A percentile compares a stretch with the other conserved stretches of the same genome.
Evolutionary conservation across 2,329 filamentous ascomycete species (phyloP).

Genomic region (Aspergillus fructus): DNA sequence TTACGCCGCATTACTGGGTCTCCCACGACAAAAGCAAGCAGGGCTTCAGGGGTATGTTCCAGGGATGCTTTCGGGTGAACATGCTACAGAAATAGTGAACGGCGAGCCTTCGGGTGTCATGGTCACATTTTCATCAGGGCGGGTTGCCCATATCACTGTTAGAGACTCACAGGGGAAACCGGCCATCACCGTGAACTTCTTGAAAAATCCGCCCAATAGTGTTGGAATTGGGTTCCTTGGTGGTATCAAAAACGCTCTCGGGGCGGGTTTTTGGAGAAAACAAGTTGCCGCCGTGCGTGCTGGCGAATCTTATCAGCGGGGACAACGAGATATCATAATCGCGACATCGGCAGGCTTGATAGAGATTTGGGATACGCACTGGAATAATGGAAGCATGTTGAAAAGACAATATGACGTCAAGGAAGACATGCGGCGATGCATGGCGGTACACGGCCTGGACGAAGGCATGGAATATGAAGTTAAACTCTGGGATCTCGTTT

Average conservation of each 20-base stretch:
- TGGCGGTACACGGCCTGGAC: slow-evolving; percentile 57
- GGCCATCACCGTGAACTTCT: slow-evolving; percentile 72
- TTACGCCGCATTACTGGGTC: slow-evolving; percentile 77
- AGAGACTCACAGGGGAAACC: slow-evolving; percentile 86
- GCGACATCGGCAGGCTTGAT: slow-evolving; percentile 75
- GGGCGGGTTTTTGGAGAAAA: slow-evolving; percentile 67
- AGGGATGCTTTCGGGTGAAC: slow-evolving; percentile 76
- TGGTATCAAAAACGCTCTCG: slow-evolving; percentile 74
- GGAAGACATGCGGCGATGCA: slow-evolving; percentile 60
- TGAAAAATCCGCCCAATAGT: slow-evolving; percentile 60
- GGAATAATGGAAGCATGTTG: slow-evolving; percentile 77
- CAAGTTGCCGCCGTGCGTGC: slow-evolving; percentile 79
- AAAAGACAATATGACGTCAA: slow-evolving; percentile 70
- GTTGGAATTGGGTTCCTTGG: slow-evolving; percentile 67
- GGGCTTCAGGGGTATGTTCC: slow-evolving; percentile 74
- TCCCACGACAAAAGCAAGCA: slow-evolving; percentile 77
- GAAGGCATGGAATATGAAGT: slow-evolving; percentile 59
- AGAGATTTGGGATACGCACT: slow-evolving; percentile 84
- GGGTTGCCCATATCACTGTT: slow-evolving; percentile 81
- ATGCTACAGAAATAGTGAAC: slow-evolving; percentile 72
- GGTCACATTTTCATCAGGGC: slow-evolving; percentile 78
- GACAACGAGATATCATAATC: slow-evolving; percentile 81
- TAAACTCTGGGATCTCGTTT: slow-evolving; percentile 77
- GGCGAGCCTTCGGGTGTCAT: slow-evolving; percentile 87
- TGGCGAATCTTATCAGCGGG: slow-evolving; percentile 68